These are phyloP conservation scores for Cadophora gregata DNA, from an alignment of 2,329 filamentous ascomycete species.

Conservation along the genomic window DNA sequence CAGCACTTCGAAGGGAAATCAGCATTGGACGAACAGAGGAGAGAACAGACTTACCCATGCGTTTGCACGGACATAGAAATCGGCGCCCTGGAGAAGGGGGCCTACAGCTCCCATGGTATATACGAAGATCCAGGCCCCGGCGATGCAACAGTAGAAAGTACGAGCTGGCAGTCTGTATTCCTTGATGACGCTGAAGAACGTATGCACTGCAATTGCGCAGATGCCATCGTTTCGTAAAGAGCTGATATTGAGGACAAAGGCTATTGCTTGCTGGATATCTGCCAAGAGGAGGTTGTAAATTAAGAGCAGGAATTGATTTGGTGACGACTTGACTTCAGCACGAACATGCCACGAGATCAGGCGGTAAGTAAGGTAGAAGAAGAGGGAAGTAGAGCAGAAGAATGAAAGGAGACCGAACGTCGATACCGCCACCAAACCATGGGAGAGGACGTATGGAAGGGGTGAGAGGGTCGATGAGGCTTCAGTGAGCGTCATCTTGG, in stretches of 20 bases:
- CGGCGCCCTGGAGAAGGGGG: conserved; percentile 44
- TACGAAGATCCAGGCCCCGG: conserved; percentile 62
- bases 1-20: conserved; percentile 57
- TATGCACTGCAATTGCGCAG: conserved; percentile 68
- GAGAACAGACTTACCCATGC: conserved; percentile 58
- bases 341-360: conserved; percentile 39
- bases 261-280: conserved; percentile 69
- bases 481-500: conserved; percentile 33
- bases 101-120: conserved; percentile 62
- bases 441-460: conserved; percentile 39
- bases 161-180: conserved; percentile 57
- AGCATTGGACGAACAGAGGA: neutral
- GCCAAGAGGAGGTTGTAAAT: conserved; percentile 73
- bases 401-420: conserved; percentile 55
- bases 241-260: conserved; percentile 66
- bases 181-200: conserved; percentile 66
- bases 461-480: conserved; percentile 37
- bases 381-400: conserved; percentile 49
- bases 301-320: conserved; percentile 72
- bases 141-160: conserved; percentile 56
- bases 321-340: conserved; percentile 40
- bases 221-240: conserved; percentile 63
- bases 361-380: conserved; percentile 50
- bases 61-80: conserved; percentile 67
- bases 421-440: conserved; percentile 53